Evolutionary conservation across 805 yeast genomes (phyloP).

Genomic region (Hanseniaspora pseudoguilliermondii): DNA sequence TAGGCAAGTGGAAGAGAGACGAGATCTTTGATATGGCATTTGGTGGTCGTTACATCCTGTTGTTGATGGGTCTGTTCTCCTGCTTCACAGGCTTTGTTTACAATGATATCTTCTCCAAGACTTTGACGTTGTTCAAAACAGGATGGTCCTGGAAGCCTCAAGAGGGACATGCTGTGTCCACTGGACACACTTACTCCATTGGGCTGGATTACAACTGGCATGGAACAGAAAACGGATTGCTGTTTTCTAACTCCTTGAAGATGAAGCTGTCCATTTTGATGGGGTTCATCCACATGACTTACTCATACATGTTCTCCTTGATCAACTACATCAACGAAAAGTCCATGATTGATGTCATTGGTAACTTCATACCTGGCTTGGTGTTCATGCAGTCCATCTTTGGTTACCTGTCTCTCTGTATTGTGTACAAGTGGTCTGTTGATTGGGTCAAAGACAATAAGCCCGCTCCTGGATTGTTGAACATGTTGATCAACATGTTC

Average conservation of each 20-base stretch:
- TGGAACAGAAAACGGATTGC: constrained; percentile 59
- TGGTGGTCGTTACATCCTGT: constrained; percentile 54
- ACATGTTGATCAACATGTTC: constrained; percentile 67
- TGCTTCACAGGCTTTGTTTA: constrained; percentile 64
- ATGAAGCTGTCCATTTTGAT: constrained; percentile 64
- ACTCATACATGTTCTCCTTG: constrained; percentile 54
- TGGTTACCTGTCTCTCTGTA: constrained; percentile 55
- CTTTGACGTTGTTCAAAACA: constrained; percentile 52
- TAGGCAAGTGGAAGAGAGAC: constrained; percentile 48
- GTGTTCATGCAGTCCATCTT: constrained; percentile 65
- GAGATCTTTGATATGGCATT: constrained; percentile 71
- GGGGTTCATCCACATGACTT: constrained; percentile 67
- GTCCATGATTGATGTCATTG: constrained; percentile 51
- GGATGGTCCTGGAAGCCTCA: constrained; percentile 60
- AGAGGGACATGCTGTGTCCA: constrained; percentile 36
- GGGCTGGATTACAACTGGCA: constrained; percentile 71
- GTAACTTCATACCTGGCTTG: constrained; percentile 62
- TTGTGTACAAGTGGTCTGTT: constrained; percentile 60
- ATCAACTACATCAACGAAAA: constrained; percentile 48
- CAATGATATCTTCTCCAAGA: constrained; percentile 59
- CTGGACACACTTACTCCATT: constrained; percentile 34
- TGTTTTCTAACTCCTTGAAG: constrained; percentile 61
- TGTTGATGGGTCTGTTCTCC: constrained; percentile 60
- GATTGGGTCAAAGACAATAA: constrained; percentile 53
- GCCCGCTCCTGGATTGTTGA: constrained; percentile 60